Percentiles rank a stretch among this genome's conserved stretches.
Conservation (phyloP, 1,284 basidiomycete genomes). For the Puccinia sorghi region DNA sequence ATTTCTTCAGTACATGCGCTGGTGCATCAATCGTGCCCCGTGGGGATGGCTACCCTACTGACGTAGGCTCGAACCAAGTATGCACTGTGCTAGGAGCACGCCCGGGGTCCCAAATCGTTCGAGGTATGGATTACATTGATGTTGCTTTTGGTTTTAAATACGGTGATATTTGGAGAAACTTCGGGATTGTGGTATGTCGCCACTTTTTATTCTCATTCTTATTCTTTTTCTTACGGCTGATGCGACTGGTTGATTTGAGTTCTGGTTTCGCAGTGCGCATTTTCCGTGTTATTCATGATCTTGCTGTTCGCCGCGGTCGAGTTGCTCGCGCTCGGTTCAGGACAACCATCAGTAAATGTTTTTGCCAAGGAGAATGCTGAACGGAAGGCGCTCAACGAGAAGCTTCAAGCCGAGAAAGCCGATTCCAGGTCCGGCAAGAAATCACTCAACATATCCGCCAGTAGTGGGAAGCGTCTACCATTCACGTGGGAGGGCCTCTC, state of each 20-base stretch:
- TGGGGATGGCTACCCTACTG: conserved; percentile 57
- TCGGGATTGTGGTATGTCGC: conserved; percentile 57
- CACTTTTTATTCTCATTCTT: background rate
- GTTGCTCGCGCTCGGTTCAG: background rate
- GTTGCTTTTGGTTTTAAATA: conserved; percentile 59
- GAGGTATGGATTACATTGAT: conserved; percentile 58
- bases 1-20: conserved; percentile 16
- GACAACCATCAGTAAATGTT: conserved; percentile 14
- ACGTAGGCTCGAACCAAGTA: conserved; percentile 60
- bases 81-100: conserved; percentile 58
- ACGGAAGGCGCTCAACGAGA: conserved; percentile 67
- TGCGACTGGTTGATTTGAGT: background rate
- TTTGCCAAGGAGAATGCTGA: conserved; percentile 73
- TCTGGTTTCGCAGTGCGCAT: conserved; percentile 48
- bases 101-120: conserved; percentile 57
- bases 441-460: conserved; percentile 73
- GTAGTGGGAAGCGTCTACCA: conserved; percentile 67
- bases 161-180: conserved; percentile 61
- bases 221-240: too few species aligned
- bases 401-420: conserved; percentile 66
- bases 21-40: conserved; percentile 58
- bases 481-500: conserved; percentile 61
- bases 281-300: conserved; percentile 17
- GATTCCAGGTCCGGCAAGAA: conserved; percentile 63
- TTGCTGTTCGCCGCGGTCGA: conserved; percentile 60